Evolutionary conservation across 805 yeast species (phyloP).

Genomic region (Candida ortonii): DNA sequence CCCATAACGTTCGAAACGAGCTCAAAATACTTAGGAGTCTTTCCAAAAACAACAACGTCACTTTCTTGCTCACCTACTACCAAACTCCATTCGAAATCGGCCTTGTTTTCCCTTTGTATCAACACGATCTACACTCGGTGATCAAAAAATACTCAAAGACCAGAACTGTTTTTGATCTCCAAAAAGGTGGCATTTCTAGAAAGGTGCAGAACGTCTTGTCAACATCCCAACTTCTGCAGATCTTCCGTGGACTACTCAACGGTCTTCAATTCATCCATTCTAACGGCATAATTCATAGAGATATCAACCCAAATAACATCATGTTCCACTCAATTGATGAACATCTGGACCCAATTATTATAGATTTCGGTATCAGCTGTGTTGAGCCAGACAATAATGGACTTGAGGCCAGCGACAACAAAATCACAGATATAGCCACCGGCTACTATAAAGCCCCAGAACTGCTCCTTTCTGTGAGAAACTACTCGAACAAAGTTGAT

Average conservation of each 20-base stretch:
- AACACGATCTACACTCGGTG: constrained; percentile 35
- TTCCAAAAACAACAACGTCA: constrained; percentile 17
- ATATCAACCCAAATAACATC: constrained; percentile 72
- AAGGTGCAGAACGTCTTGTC: constrained; percentile 16
- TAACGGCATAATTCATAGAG: constrained; percentile 65
- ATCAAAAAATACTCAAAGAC: constrained; percentile 34
- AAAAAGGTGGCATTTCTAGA: constrained; percentile 17
- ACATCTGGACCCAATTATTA: constrained; percentile 32
- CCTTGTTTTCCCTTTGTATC: constrained; percentile 41
- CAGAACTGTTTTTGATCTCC: constrained; percentile 20
- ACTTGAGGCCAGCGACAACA: constrained; percentile 44
- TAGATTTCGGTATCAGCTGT: constrained; percentile 42
- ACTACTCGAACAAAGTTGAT: constrained; percentile 58
- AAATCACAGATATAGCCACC: constrained; percentile 61
- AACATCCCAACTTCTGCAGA: constrained; percentile 19
- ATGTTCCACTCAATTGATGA: constrained; percentile 29
- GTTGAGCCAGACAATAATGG: constrained; percentile 60
- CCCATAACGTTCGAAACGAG: constrained; percentile 51
- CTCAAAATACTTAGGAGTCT: constrained; percentile 34
- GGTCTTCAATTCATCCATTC: constrained; percentile 66
- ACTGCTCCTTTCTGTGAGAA: constrained; percentile 54
- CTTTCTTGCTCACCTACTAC: constrained; percentile 13
- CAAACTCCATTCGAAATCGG: constrained; percentile 34
- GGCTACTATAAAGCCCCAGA: constrained; percentile 75
- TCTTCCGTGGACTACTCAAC: constrained; percentile 37